Evolutionary conservation across 345 rosid species (phyloP).

Genomic region (Linum trigynum): DNA sequence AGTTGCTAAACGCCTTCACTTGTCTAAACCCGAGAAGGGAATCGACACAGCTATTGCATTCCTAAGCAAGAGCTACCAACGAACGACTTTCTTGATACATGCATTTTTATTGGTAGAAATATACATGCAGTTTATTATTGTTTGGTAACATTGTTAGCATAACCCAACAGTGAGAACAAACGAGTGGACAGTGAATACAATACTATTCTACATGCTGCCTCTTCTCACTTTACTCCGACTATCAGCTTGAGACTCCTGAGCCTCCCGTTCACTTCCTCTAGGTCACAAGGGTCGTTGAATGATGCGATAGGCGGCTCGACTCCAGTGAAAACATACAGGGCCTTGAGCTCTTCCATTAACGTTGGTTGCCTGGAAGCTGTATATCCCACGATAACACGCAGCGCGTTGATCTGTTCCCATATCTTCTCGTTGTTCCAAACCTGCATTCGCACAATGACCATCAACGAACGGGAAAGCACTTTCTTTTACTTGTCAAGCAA

Average conservation of each 20-base stretch:
- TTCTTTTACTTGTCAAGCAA: background rate
- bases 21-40: no score
- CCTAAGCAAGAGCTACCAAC: no score
- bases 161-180: no score
- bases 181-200: no score
- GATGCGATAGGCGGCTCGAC: constrained; percentile 42
- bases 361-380: constrained; percentile 27
- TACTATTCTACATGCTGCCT: background rate
- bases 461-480: background rate
- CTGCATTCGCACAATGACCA: constrained; percentile 14
- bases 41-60: no score
- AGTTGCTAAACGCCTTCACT: no score
- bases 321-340: constrained; percentile 61
- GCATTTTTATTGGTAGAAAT: no score
- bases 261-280: constrained; percentile 36
- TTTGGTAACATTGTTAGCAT: no score
- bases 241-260: constrained; percentile 59
- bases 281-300: constrained; percentile 33
- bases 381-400: constrained; percentile 54
- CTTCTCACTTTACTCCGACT: constrained; percentile 47
- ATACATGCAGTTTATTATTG: no score
- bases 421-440: constrained; percentile 32
- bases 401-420: constrained; percentile 49
- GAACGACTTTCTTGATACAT: no score
- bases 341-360: constrained; percentile 50